Conservation (phyloP, 495 filamentous ascomycete genomes). For the Penicillium pancosmium region DNA sequence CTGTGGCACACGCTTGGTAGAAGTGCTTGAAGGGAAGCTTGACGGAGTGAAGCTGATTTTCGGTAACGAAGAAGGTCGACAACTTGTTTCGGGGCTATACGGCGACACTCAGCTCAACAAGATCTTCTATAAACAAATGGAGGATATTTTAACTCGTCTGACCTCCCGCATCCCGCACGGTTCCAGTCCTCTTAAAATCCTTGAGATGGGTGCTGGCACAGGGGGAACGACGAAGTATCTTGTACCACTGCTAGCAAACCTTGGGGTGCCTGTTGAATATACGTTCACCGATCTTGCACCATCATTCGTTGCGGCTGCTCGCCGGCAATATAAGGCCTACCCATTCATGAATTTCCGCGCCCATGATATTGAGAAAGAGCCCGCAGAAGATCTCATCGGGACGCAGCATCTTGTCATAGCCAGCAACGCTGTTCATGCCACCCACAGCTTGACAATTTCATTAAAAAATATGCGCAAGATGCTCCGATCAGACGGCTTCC, state of each 20-base stretch:
- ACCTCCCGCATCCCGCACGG: background rate
- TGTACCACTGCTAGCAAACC: constrained; percentile 34
- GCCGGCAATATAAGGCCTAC: constrained; percentile 41
- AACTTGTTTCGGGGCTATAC: no score
- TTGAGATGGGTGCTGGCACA: constrained; percentile 50
- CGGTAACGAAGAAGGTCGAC: no score
- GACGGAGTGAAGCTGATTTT: no score
- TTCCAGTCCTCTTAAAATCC: constrained; percentile 17
- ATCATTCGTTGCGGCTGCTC: constrained; percentile 45
- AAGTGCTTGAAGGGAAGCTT: no score
- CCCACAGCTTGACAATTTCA: constrained; percentile 34
- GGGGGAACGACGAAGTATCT: constrained; percentile 44
- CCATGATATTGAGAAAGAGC: constrained; percentile 50
- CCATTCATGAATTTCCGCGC: constrained; percentile 46
- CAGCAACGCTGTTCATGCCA: constrained; percentile 55
- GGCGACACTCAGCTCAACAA: constrained; percentile 24
- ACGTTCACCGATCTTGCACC: constrained; percentile 52
- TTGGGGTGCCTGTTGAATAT: constrained; percentile 47
- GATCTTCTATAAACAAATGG: constrained; percentile 39
- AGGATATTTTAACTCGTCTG: constrained; percentile 10
- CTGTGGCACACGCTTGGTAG: no score
- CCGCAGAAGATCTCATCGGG: constrained; percentile 31
- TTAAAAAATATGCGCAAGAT: constrained; percentile 33
- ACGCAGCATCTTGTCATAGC: constrained; percentile 51
- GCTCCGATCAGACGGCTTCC: constrained; percentile 43